phyloP scores from a whole-genome alignment of 148 eudicot species.

The Rhododendron mucronatum region DNA sequence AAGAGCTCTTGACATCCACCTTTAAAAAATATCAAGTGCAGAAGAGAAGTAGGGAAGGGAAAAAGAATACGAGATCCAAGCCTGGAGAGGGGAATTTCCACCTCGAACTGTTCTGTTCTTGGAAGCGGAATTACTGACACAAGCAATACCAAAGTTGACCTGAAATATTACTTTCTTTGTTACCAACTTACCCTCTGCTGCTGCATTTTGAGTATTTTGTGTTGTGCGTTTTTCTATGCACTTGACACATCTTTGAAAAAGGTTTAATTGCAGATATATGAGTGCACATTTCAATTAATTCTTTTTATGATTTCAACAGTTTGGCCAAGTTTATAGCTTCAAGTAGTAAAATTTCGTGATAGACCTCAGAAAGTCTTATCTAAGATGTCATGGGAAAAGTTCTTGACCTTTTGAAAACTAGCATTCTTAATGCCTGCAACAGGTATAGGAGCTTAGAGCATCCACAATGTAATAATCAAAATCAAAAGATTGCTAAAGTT shows the following conservation, averaged over 20 bases:
- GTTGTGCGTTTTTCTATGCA: neutral
- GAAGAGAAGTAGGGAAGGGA: neutral
- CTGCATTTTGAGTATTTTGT: neutral
- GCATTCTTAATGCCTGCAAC: neutral
- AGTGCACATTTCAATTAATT: neutral
- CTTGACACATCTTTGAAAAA: neutral
- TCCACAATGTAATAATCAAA: too few species aligned
- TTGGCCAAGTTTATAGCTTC: neutral
- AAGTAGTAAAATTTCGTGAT: conserved; percentile 1
- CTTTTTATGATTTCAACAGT: neutral
- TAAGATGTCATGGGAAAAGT: neutral
- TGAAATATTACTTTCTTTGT: neutral
- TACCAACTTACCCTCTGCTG: neutral
- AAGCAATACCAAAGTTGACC: conserved; percentile 1
- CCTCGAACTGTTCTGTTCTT: neutral
- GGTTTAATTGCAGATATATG: neutral
- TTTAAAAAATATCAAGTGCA: neutral
- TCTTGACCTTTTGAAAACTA: neutral
- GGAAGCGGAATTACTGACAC: neutral
- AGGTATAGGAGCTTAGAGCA: neutral
- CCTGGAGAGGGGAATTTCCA: neutral
- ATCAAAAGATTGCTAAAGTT: too few species aligned
- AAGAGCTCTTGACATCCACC: neutral
- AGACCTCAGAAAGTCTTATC: neutral
- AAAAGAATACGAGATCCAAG: neutral